Evolutionary conservation across 305 asterid species (phyloP).

Genomic region (Fraxinus albicans): DNA sequence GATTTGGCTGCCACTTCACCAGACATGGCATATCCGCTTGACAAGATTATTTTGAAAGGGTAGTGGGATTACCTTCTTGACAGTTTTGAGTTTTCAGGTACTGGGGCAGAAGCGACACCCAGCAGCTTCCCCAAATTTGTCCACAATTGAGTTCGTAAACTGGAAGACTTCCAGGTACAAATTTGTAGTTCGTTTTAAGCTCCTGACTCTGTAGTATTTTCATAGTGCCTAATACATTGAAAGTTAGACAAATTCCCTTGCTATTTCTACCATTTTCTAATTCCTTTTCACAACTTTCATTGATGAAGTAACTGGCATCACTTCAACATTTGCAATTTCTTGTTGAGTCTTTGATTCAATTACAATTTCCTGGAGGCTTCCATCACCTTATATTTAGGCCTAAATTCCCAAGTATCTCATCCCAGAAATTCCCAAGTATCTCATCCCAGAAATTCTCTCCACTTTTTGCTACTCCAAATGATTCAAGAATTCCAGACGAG

Average conservation of each 20-base stretch:
- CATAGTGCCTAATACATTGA: background rate
- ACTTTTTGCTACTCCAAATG: conserved; percentile 46
- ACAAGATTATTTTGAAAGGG: conserved; percentile 67
- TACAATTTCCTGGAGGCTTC: background rate
- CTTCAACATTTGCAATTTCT: background rate
- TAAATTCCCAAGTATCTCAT: conserved; percentile 51
- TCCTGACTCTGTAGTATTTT: background rate
- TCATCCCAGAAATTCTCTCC: conserved; percentile 58
- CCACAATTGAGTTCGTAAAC: conserved; percentile 52
- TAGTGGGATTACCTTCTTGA: conserved; percentile 85
- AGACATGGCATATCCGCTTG: conserved; percentile 73
- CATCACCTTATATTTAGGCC: background rate
- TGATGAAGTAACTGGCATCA: background rate
- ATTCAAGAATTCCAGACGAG: conserved; percentile 47
- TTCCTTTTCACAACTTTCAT: too few species aligned
- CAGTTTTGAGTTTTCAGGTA: conserved; percentile 37
- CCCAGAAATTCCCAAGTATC: conserved; percentile 61
- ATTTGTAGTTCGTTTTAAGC: background rate
- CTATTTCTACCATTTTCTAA: background rate
- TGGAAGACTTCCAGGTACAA: conserved; percentile 54
- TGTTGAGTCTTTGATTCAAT: too few species aligned
- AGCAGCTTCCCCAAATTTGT: conserved; percentile 71
- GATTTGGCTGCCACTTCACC: conserved; percentile 58
- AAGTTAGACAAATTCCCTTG: background rate
- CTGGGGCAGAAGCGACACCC: conserved; percentile 35